These are phyloP conservation scores for Termitomyces sp. DNA, from an alignment of 768 basidiomycete species.

Conservation along the genomic window DNA sequence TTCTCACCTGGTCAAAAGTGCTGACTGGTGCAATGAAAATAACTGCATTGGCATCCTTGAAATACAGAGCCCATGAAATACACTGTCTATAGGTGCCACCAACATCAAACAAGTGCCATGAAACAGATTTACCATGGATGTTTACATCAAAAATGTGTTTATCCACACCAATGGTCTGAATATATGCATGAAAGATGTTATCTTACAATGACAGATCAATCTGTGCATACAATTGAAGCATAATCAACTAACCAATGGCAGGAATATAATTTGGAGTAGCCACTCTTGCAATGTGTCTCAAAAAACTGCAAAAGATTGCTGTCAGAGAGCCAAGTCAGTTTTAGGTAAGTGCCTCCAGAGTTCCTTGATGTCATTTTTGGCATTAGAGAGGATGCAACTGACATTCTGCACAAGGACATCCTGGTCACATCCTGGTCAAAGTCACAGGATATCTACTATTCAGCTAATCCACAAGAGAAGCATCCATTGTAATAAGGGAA, in stretches of 20 bases:
- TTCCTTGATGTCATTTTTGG: constrained; percentile 58
- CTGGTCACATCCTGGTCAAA: too few species aligned
- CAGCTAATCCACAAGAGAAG: constrained; percentile 44
- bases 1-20: too few species aligned
- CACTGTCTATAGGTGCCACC: constrained; percentile 68
- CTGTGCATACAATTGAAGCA: constrained; percentile 12
- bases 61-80: constrained; percentile 74
- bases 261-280: constrained; percentile 65
- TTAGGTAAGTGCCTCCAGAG: constrained; percentile 49
- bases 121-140: constrained; percentile 70
- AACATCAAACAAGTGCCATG: constrained; percentile 71
- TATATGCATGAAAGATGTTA: constrained; percentile 81
- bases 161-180: constrained; percentile 85
- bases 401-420: constrained; percentile 59
- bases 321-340: constrained; percentile 7
- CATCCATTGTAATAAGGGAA: constrained; percentile 55
- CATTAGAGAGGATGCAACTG: constrained; percentile 56
- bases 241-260: constrained; percentile 49
- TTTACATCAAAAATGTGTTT: constrained; percentile 82
- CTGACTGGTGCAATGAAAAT: too few species aligned
- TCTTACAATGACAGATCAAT: constrained; percentile 36
- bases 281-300: constrained; percentile 69
- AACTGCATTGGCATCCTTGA: too few species aligned
- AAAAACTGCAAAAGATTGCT: constrained; percentile 45
- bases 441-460: too few species aligned